These are phyloP conservation scores for Trichoderma lentiforme DNA, from an alignment of 2,329 filamentous ascomycete species.

Conservation along the genomic window DNA sequence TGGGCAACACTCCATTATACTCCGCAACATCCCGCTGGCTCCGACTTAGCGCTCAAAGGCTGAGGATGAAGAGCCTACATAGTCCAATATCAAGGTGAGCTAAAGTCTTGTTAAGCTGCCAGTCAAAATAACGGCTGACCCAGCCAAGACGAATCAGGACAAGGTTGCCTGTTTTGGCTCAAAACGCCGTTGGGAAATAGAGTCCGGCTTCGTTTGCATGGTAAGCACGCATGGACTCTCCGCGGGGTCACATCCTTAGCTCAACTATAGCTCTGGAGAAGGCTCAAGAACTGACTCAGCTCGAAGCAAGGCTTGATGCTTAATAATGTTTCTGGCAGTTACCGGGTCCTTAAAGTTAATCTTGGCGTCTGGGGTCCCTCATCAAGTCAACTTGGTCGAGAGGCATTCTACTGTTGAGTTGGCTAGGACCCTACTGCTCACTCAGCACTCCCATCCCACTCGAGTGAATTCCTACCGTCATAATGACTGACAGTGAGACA, in stretches of 20 bases:
- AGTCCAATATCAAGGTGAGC: background rate
- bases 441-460: background rate
- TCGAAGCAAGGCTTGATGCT: background rate
- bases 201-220: background rate
- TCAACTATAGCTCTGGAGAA: background rate
- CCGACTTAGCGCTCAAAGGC: background rate
- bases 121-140: background rate
- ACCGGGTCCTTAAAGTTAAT: background rate
- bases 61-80: background rate
- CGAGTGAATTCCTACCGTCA: background rate
- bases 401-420: background rate
- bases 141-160: background rate
- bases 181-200: background rate
- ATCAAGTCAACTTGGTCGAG: background rate
- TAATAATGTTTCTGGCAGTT: background rate
- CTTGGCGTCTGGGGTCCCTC: background rate
- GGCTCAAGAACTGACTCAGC: background rate
- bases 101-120: background rate
- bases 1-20: background rate
- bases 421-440: background rate
- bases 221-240: background rate
- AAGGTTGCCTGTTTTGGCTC: background rate
- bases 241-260: background rate
- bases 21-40: conserved; percentile 3
- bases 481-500: background rate